Evolutionary conservation across 495 filamentous ascomycete species (phyloP).

Genomic region (Penicillium robsamsonii): DNA sequence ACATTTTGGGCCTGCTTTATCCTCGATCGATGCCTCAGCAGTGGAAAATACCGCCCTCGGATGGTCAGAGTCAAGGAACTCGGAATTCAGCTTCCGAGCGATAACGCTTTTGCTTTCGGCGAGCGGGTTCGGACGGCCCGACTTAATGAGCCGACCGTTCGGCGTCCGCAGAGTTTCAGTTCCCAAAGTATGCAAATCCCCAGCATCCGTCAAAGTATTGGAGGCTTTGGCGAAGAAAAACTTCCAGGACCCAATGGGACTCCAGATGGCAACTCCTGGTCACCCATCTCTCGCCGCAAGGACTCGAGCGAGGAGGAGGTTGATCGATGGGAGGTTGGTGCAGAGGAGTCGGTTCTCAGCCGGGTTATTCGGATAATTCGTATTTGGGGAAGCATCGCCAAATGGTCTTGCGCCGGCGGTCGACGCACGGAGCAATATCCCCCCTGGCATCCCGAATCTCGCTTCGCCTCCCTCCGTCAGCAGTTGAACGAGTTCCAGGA

Average conservation of each 20-base stretch:
- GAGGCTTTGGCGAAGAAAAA: constrained; percentile 41
- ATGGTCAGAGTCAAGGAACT: constrained; percentile 68
- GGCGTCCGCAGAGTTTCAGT: constrained; percentile 45
- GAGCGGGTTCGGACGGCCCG: constrained; percentile 49
- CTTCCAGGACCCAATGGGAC: constrained; percentile 31
- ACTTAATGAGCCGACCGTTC: constrained; percentile 36
- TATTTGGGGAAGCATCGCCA: constrained; percentile 74
- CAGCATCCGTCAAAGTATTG: constrained; percentile 46
- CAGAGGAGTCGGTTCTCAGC: constrained; percentile 68
- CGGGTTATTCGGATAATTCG: constrained; percentile 76
- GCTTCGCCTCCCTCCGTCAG: constrained; percentile 57
- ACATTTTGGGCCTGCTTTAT: constrained; percentile 88
- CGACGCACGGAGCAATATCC: constrained; percentile 58
- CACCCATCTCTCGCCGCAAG: constrained; percentile 54
- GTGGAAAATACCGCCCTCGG: constrained; percentile 69
- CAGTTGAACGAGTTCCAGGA: constrained; percentile 66
- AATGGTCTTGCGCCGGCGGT: constrained; percentile 72
- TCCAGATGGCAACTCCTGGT: constrained; percentile 41
- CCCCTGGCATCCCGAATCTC: constrained; percentile 63
- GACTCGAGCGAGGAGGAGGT: constrained; percentile 67
- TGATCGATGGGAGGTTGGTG: constrained; percentile 56
- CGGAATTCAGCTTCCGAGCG: constrained; percentile 48
- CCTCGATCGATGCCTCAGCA: constrained; percentile 74
- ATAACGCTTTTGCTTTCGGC: constrained; percentile 50
- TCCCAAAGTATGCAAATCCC: constrained; percentile 46